Evolutionary conservation across 2,329 filamentous ascomycete genomes (phyloP), one percentile per base, ranked within the genome.

Genomic region (Diplocarpon rosae): DNA sequence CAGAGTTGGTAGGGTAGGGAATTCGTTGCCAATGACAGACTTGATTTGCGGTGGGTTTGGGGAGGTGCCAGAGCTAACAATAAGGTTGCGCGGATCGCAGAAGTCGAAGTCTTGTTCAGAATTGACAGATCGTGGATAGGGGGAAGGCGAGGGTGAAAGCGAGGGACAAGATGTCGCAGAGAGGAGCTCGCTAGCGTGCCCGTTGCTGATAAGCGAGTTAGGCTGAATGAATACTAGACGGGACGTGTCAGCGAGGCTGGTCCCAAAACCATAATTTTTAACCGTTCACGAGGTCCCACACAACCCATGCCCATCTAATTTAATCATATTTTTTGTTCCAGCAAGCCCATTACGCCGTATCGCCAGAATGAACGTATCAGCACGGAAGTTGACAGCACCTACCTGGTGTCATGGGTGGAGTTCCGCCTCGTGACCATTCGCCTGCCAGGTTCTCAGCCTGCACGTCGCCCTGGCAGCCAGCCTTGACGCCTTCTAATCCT

Each of bases 381-480:
- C 38, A 37, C 31, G 32, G 17, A 40, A 39, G 38, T 40, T 9
- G 16, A 41, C 11, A 32, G 15, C 27, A 77, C 86, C 70, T 81
- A 94, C 87, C 79, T 76, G 89, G 88, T 58, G 87, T 93, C 76
- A 94, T 78, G 17, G 87, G 86, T 41, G 89, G 88, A 28, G 89
- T 94, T 47, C 76, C 75, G 48, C 79, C 82, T 62, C 75, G 79
- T 46, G 82, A 72, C 83, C 86, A 93, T 57, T 90, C 84, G 52
- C 83, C 72, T 42, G 84, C 77, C 45, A 90, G 73, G 51, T 80
- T 79, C 66, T 92, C 85, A 15, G 77, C 75, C 56, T 80, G 74
- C 16, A 80, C 73, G 49, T 85, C 82, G 37, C 75, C 71, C 57
- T 90, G 81, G 52, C 82, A 78, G 24, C 74, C 75, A 53, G 85